These are phyloP conservation scores for Suhomyces yuchorum DNA, from an alignment of 1,139 yeast genomes.

Conservation along the genomic window DNA sequence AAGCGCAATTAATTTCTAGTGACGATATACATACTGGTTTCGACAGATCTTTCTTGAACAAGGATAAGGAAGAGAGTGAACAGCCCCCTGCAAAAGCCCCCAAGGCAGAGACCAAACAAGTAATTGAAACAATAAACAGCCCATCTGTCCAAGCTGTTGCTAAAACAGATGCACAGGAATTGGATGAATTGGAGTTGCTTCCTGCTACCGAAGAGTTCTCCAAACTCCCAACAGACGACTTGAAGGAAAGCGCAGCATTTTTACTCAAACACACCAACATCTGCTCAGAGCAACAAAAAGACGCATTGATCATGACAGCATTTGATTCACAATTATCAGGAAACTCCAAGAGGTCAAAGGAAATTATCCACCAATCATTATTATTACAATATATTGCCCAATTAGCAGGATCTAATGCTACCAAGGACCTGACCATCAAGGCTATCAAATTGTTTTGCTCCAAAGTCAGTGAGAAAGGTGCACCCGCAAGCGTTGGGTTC, in stretches of 20 bases:
- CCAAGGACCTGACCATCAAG: constrained; percentile 39
- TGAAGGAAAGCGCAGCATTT: constrained; percentile 51
- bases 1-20: constrained; percentile 74
- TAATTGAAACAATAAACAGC: constrained; percentile 34
- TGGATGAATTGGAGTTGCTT: constrained; percentile 39
- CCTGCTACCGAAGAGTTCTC: constrained; percentile 72
- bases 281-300: constrained; percentile 82
- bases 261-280: constrained; percentile 65
- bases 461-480: constrained; percentile 54
- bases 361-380: constrained; percentile 76
- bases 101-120: constrained; percentile 20
- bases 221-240: constrained; percentile 51
- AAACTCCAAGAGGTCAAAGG: constrained; percentile 53
- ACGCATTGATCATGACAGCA: constrained; percentile 89
- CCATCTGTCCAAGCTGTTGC: constrained; percentile 15
- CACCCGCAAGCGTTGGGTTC: constrained; percentile 69
- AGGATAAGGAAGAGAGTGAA: constrained; percentile 36
- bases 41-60: constrained; percentile 80
- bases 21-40: constrained; percentile 96
- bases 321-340: constrained; percentile 78
- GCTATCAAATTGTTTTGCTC: constrained; percentile 73
- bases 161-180: constrained; percentile 27
- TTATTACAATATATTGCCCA: constrained; percentile 76
- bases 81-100: constrained; percentile 16
- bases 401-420: constrained; percentile 47